These are phyloP conservation scores for Niebla homalea DNA, from an alignment of 495 filamentous ascomycete species.

Conservation along the genomic window DNA sequence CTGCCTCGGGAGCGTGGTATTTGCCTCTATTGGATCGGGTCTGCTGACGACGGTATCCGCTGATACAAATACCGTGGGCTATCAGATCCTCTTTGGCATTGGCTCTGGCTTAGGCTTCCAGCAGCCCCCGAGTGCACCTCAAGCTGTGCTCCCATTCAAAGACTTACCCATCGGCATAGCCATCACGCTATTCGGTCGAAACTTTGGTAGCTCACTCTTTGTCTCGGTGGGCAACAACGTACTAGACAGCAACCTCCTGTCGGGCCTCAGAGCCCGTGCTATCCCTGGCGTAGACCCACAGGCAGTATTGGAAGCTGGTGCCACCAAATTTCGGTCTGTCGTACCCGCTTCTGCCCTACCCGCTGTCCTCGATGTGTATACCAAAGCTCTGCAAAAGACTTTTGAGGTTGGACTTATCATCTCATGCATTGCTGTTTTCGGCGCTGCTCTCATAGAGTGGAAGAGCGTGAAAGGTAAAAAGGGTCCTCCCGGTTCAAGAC, in stretches of 20 bases:
- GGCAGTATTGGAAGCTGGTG: slow-evolving; percentile 1
- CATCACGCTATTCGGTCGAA: slow-evolving; percentile 46
- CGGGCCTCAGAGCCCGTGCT: slow-evolving; percentile 28
- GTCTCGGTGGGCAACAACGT: slow-evolving; percentile 41
- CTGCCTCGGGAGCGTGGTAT: slow-evolving; percentile 28
- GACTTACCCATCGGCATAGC: slow-evolving; percentile 44
- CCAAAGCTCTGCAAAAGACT: slow-evolving; percentile 1
- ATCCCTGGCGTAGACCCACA: slow-evolving; percentile 37
- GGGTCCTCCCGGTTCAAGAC: too few relatives aligned
- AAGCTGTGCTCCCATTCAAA: slow-evolving; percentile 36
- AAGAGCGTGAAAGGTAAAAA: too few relatives aligned
- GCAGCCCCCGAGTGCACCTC: slow-evolving; percentile 43
- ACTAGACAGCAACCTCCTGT: slow-evolving; percentile 34
- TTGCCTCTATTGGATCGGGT: slow-evolving; percentile 36
- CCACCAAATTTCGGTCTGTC: neutral
- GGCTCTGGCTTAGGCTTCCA: slow-evolving; percentile 54
- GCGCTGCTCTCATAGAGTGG: neutral
- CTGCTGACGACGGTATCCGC: slow-evolving; percentile 35
- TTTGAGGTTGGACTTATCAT: slow-evolving; percentile 21
- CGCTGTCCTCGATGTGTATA: slow-evolving; percentile 3
- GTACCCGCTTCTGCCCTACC: neutral
- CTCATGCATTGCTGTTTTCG: slow-evolving; percentile 21
- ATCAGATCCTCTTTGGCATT: slow-evolving; percentile 40
- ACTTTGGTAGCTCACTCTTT: slow-evolving; percentile 47
- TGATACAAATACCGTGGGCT: slow-evolving; percentile 37